Evolutionary conservation across 208 protist genomes (phyloP).

Genomic region (Herpetomonas samuelpessoai): DNA sequence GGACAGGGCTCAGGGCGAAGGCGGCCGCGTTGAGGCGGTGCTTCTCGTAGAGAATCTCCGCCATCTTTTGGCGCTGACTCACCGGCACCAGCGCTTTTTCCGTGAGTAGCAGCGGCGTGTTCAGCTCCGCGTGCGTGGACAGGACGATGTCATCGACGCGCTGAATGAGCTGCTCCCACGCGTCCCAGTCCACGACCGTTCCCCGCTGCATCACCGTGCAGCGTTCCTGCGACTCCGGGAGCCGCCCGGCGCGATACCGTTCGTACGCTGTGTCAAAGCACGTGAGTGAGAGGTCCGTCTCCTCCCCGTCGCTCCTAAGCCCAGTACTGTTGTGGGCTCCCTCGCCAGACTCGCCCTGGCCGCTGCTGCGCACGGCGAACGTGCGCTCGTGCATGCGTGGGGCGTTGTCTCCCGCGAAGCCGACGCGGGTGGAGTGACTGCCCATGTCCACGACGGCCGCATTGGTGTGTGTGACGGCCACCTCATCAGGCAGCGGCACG

Average conservation of each 20-base stretch:
- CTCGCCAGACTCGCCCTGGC: slow-evolving; percentile 1
- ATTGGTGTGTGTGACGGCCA: slow-evolving; percentile 64
- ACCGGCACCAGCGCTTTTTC: slow-evolving; percentile 85
- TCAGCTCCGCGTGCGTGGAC: slow-evolving; percentile 38
- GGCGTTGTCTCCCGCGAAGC: slow-evolving; percentile 84
- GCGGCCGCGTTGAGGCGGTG: slow-evolving; percentile 52
- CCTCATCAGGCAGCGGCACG: slow-evolving; percentile 89
- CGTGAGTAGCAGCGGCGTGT: slow-evolving; percentile 82
- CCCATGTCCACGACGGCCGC: slow-evolving; percentile 87
- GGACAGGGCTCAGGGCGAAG: slow-evolving; percentile 78
- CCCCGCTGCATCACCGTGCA: slow-evolving; percentile 58
- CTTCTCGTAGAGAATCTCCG: slow-evolving; percentile 90
- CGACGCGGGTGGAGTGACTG: slow-evolving; percentile 73
- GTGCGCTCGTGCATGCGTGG: slow-evolving; percentile 80
- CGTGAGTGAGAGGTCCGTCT: background rate
- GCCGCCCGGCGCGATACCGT: slow-evolving; percentile 8
- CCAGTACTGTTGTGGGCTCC: background rate
- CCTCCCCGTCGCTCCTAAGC: background rate
- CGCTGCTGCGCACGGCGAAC: slow-evolving; percentile 29
- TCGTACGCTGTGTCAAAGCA: slow-evolving; percentile 36
- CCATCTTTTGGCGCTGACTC: slow-evolving; percentile 80
- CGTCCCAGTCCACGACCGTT: slow-evolving; percentile 78
- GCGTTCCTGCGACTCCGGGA: slow-evolving; percentile 20
- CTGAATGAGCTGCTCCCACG: slow-evolving; percentile 79
- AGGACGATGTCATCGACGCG: slow-evolving; percentile 69